Percentiles rank a stretch among this genome's conserved stretches.
Conservation (phyloP, 495 filamentous ascomycete genomes). For the Trichoderma gamsii region DNA sequence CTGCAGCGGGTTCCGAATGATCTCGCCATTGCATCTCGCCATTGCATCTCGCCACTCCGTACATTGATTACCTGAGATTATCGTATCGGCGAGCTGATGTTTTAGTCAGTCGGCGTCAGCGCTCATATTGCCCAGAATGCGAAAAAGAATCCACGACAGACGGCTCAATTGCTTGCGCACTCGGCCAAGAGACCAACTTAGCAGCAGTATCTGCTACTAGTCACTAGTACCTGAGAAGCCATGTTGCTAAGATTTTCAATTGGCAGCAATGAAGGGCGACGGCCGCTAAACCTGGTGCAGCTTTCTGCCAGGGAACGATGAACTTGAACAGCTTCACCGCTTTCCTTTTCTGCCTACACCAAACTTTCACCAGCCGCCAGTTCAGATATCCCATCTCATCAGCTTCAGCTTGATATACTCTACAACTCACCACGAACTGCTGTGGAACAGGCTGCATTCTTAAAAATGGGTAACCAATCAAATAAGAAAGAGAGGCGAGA, state of each 20-base stretch:
- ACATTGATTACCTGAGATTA: neutral
- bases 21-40: neutral
- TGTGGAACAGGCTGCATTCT: neutral
- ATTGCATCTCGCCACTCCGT: neutral
- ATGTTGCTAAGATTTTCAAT: neutral
- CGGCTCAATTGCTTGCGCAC: neutral
- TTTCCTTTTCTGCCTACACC: neutral
- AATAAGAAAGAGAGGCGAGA: conserved; percentile 31
- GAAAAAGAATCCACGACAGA: neutral
- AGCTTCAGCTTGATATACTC: neutral
- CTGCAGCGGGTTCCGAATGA: neutral
- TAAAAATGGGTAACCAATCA: conserved; percentile 16
- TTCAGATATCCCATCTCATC: neutral
- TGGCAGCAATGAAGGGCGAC: neutral
- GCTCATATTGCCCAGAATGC: neutral
- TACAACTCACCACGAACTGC: neutral
- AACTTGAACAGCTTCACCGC: neutral
- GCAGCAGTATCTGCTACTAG: neutral
- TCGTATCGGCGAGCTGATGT: neutral
- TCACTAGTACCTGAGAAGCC: neutral
- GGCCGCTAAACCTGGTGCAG: neutral
- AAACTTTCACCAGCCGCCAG: neutral
- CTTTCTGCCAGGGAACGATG: neutral
- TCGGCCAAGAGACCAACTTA: too few species aligned
- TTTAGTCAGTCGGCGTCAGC: neutral